Conservation (phyloP, 805 yeast species). For the Myxozyma neotropica region DNA sequence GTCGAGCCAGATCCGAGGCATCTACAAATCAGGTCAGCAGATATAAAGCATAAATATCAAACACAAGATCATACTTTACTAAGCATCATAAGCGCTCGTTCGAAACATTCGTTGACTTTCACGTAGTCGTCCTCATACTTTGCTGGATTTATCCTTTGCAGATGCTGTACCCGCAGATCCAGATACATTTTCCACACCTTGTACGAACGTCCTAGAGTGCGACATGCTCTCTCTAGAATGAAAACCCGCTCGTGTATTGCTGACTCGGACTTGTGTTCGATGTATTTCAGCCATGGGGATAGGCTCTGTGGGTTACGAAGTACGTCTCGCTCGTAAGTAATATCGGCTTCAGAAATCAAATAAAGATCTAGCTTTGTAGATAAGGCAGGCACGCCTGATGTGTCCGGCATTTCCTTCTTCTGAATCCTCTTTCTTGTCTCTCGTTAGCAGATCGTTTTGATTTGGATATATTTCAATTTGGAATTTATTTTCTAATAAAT, state of each 20-base stretch:
- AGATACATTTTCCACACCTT: constrained; percentile 60
- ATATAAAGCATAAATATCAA: neutral
- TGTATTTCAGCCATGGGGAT: constrained; percentile 47
- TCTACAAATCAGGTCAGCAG: constrained; percentile 25
- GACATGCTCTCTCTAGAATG: constrained; percentile 57
- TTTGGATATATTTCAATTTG: too few relatives aligned
- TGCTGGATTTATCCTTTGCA: constrained; percentile 41
- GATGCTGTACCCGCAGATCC: constrained; percentile 45
- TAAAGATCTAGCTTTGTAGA: constrained; percentile 15
- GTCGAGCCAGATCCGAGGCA: constrained; percentile 56
- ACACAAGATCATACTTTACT: constrained; percentile 37
- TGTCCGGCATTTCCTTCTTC: neutral
- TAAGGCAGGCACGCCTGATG: neutral
- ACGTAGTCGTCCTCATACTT: constrained; percentile 42
- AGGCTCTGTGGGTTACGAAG: constrained; percentile 45
- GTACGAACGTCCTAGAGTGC: constrained; percentile 49
- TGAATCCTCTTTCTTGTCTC: too few relatives aligned
- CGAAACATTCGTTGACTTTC: constrained; percentile 51
- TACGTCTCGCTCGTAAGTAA: constrained; percentile 53
- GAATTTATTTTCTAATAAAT: too few relatives aligned
- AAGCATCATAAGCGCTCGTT: constrained; percentile 50
- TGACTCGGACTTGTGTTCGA: constrained; percentile 41
- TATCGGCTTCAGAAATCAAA: constrained; percentile 45
- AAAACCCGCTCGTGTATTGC: constrained; percentile 42
- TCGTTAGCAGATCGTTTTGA: too few relatives aligned